Evolutionary conservation across 768 basidiomycete species (phyloP), one percentile per base, ranked within the genome.

Genomic region (Mycena olivaceomarginata): DNA sequence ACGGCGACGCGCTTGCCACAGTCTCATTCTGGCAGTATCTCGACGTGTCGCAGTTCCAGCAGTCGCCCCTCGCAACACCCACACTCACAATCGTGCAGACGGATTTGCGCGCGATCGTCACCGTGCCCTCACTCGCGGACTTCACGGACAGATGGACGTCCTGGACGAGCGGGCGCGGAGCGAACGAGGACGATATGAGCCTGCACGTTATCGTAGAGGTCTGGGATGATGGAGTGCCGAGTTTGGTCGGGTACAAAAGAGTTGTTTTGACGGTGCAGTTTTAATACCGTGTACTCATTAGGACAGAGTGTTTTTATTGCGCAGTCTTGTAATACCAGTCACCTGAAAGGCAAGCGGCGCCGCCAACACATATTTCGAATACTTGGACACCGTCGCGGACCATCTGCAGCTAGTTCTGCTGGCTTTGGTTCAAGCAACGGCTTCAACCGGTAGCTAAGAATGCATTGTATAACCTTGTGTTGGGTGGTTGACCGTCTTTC

Each of bases 131-230:
- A 22, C 40, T 31, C 7, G 57, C 25, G 4, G 31, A 5, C 4
- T 60, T 60, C 57, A 39, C 40, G 5, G 12, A 3, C 43, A 62
- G 0, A 1, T 60, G 57, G 69, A 41, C 69, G 20, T 1, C 8
- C 20, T 70, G 69, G 69, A 45, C 16, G 40, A 70, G 57, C 20
- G 69, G 69, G 22, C n/a, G 69, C 37, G 73, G 73, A 13, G 72
- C 73, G 13, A 74, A 74, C 25, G 63, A 70, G 13, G 62, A 74
- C 43, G 76, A 77, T 46, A 67, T n/a, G 41, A 77, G 63, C 13
- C 20, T 78, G 48, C 77, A 78, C 48, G 64, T 78, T 18, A 75
- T 78, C 59, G 67, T 75, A 45, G 73, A 74, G 56, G 68, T 71
- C 18, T 74, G 68, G 73, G 77, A 78, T 75, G 20, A 56, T 1